Base-by-base conservation (phyloP, 129 eudicot species). In the Tagetes erecta region DNA sequence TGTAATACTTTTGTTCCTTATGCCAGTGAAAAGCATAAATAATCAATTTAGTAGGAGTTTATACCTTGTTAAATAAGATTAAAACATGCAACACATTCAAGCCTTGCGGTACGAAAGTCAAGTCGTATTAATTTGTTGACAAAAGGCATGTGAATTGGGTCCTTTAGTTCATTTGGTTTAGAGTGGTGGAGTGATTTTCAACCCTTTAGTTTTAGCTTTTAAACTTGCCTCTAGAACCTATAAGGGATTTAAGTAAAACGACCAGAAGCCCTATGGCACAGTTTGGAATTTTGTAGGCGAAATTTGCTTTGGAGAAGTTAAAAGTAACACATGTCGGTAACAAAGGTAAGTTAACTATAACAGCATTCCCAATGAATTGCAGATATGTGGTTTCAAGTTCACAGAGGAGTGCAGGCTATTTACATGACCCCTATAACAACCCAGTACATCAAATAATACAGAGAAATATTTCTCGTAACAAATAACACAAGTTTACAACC, bases 381-480 rank as follows among this genome's bases (percentile, higher is more conserved):
- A 75, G 35, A 50, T 76, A 71, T 50, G 57, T 44, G 53, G 51
- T 36, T 79, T 55, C 44, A 58, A 65, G 64, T 64, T 69, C 56
- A 71, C 47, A 70, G 77, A 78, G 63, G 57, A 67, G 45, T 42
- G 58, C 44, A 66, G 76, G 80, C 76, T 88, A 88, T 83, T 72
- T 83, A 88, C 93, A 83, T 68, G 77, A 72, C 53, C 53, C 76
- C 71, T 74, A 64, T 72, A 56, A 58, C 52, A 78, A 73, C 44
- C 74, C 80, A 67, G 74, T 44, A 14, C 37, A 70, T 65, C 70
- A 64, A 68, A 78, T 40, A 52, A 68, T 55, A 63, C 65, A 64
- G 52, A 3, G 64, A 78, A 72, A 70, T 42, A 38, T 70, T 60
- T 76, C 82, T 56, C 76, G 51, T 62, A 51, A 77, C 68, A 59